phyloP scores from a whole-genome alignment of 345 rosid genomes.

The Acer campestre region DNA sequence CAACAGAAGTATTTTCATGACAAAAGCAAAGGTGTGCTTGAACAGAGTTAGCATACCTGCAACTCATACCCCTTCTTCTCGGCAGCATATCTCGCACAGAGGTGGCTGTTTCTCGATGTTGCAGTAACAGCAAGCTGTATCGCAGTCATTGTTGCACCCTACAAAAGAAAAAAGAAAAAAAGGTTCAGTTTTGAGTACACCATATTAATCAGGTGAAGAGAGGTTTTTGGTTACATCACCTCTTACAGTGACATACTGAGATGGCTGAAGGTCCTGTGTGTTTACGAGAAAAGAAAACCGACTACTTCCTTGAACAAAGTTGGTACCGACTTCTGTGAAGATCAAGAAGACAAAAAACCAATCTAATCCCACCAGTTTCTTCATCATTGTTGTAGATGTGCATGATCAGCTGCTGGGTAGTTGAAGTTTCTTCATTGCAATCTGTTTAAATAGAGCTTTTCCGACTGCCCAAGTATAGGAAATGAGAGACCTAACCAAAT shows the following conservation, averaged over 20 bases:
- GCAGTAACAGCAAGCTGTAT: constrained; percentile 76
- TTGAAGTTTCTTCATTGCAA: neutral
- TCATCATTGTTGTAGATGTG: constrained; percentile 21
- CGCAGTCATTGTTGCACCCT: constrained; percentile 84
- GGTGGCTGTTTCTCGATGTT: constrained; percentile 70
- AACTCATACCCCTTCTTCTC: constrained; percentile 32
- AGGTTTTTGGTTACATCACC: constrained; percentile 35
- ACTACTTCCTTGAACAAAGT: constrained; percentile 30
- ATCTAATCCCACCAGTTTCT: constrained; percentile 25
- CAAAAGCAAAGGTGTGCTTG: neutral
- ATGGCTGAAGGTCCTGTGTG: constrained; percentile 24
- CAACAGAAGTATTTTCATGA: neutral
- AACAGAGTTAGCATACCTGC: neutral
- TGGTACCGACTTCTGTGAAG: neutral
- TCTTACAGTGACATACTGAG: constrained; percentile 45
- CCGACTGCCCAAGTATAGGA: constrained; percentile 8
- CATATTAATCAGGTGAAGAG: neutral
- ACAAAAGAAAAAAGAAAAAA: constrained; percentile 9
- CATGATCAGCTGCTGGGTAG: constrained; percentile 24
- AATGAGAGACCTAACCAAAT: constrained; percentile 33
- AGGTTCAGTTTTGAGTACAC: neutral
- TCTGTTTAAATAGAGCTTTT: constrained; percentile 19
- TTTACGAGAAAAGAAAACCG: constrained; percentile 21
- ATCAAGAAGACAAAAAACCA: constrained; percentile 31
- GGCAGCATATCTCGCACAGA: constrained; percentile 66